Conservation (phyloP, 2,329 filamentous ascomycete genomes). For the Lecanicillium sp. region DNA sequence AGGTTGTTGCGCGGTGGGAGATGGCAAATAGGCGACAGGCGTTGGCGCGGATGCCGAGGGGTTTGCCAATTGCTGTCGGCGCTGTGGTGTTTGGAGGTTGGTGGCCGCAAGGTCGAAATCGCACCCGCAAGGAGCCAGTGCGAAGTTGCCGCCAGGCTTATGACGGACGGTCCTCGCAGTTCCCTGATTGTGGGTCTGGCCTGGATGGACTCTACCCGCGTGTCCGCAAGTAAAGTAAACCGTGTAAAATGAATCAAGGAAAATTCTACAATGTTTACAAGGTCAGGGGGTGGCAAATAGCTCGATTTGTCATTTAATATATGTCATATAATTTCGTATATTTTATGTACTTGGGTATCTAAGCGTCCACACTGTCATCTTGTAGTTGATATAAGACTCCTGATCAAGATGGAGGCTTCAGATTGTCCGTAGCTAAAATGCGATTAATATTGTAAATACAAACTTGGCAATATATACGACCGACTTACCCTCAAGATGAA, state of each 20-base stretch:
- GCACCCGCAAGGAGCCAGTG: conserved; percentile 13
- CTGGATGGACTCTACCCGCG: too few relatives aligned
- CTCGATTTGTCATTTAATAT: too few relatives aligned
- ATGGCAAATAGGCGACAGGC: not conserved
- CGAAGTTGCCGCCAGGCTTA: conserved; percentile 28
- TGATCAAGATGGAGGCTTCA: conserved; percentile 65
- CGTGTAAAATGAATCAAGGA: too few relatives aligned
- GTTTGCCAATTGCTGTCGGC: conserved; percentile 18
- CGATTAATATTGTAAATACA: too few relatives aligned
- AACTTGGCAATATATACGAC: too few relatives aligned
- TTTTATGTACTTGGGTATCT: not conserved
- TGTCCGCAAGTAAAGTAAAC: not conserved
- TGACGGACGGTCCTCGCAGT: conserved; percentile 17
- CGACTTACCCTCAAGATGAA: conserved; percentile 88
- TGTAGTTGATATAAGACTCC: not conserved
- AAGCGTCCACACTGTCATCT: not conserved
- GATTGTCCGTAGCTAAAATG: conserved; percentile 65
- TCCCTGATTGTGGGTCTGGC: conserved; percentile 13
- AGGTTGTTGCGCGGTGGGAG: conserved; percentile 5
- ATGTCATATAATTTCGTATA: not conserved
- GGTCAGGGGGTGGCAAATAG: too few relatives aligned
- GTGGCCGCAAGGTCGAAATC: conserved; percentile 13
- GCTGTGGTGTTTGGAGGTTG: conserved; percentile 14
- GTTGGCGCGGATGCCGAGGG: conserved; percentile 3
- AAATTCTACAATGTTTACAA: too few relatives aligned